A percentile compares a stretch with the other conserved stretches of the same genome.
Evolutionary conservation across 2,329 filamentous ascomycete species (phyloP).

Genomic region (Claviceps purpurea): DNA sequence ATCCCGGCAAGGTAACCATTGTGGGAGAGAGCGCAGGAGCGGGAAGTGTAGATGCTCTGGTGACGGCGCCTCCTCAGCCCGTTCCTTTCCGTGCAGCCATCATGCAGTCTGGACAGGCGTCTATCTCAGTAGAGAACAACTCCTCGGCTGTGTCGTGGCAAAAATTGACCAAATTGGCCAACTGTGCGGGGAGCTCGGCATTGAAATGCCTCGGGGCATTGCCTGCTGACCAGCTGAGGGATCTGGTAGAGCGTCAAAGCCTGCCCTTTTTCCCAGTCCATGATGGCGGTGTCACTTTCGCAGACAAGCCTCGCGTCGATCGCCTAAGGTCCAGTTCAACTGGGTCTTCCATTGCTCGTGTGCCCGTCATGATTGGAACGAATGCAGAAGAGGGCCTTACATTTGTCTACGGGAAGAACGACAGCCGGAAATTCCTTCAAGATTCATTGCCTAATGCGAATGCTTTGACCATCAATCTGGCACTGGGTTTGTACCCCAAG

Average conservation of each 20-base stretch:
- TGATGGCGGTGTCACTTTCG: background rate
- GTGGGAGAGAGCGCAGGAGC: slow-evolving; percentile 43
- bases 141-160: background rate
- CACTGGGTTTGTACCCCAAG: background rate
- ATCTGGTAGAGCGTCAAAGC: background rate
- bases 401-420: background rate
- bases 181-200: background rate
- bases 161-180: background rate
- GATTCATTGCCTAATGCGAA: background rate
- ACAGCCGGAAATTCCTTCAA: background rate
- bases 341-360: background rate
- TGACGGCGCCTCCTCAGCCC: background rate
- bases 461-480: background rate
- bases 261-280: background rate
- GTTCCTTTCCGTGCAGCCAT: slow-evolving; percentile 2
- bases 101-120: slow-evolving; percentile 1
- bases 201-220: background rate
- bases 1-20: slow-evolving; percentile 46
- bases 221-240: background rate
- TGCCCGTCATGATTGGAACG: slow-evolving; percentile 3
- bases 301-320: background rate
- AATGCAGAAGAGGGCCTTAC: slow-evolving; percentile 1
- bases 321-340: background rate
- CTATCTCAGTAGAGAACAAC: background rate
- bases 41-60: slow-evolving; percentile 32